Evolutionary conservation across 495 filamentous ascomycete species (phyloP).

Genomic region (Penicillium pulvis): DNA sequence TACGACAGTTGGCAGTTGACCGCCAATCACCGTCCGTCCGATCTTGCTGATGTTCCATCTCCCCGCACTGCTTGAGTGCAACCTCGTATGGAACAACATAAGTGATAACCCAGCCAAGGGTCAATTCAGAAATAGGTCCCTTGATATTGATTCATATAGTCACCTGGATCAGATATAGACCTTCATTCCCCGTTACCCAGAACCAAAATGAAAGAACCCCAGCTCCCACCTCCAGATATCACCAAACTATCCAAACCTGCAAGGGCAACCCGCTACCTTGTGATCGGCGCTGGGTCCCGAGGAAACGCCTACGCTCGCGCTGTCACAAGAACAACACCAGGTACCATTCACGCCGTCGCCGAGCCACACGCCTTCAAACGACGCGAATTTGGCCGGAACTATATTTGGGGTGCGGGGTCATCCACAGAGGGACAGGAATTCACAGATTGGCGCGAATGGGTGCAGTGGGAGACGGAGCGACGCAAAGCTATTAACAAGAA

Average conservation of each 20-base stretch:
- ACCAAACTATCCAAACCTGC: not conserved
- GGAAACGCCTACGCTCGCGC: constrained; percentile 75
- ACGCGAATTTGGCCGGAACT: constrained; percentile 61
- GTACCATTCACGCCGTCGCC: constrained; percentile 71
- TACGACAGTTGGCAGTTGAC: not conserved
- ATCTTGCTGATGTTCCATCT: constrained; percentile 16
- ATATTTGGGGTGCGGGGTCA: constrained; percentile 62
- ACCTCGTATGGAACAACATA: not conserved
- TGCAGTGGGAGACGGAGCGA: constrained; percentile 62
- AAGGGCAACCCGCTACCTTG: constrained; percentile 56
- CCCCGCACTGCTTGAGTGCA: constrained; percentile 8
- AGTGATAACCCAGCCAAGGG: not conserved
- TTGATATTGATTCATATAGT: not conserved
- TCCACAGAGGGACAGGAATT: constrained; percentile 61
- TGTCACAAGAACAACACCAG: constrained; percentile 60
- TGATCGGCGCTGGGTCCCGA: constrained; percentile 87
- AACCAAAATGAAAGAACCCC: constrained; percentile 32
- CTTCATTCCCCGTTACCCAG: not conserved
- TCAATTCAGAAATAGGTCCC: not conserved
- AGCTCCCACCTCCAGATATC: constrained; percentile 14
- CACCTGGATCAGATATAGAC: not conserved
- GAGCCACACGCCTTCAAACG: constrained; percentile 84
- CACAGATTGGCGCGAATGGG: constrained; percentile 70
- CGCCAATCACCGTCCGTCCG: constrained; percentile 17
- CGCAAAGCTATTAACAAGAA: constrained; percentile 29